Conservation (phyloP, 106 monocot species). For the Allium cepa region DNA sequence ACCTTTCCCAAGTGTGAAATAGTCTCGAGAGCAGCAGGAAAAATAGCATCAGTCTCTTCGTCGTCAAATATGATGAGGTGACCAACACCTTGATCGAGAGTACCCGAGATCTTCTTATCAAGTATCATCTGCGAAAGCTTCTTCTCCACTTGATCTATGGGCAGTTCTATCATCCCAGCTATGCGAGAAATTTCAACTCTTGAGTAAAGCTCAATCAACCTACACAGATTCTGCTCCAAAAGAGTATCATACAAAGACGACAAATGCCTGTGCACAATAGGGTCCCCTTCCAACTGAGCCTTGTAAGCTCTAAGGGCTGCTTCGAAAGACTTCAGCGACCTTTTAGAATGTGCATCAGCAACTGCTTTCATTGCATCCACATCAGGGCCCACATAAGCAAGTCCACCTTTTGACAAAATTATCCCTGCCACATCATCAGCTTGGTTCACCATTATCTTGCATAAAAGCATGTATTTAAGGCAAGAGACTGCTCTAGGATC, state of each 20-base stretch:
- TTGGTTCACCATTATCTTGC: constrained; percentile 98
- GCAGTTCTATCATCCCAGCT: constrained; percentile 78
- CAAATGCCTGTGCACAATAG: constrained; percentile 89
- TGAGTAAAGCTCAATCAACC: constrained; percentile 84
- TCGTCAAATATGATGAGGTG: constrained; percentile 87
- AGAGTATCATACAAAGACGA: constrained; percentile 89
- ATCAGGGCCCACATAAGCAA: constrained; percentile 77
- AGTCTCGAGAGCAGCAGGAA: constrained; percentile 73
- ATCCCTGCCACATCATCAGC: constrained; percentile 91
- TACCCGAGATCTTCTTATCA: constrained; percentile 96
- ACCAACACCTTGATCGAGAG: constrained; percentile 81
- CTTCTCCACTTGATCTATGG: constrained; percentile 73
- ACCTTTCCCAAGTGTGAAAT: constrained; percentile 87
- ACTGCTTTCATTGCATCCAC: constrained; percentile 97
- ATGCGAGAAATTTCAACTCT: constrained; percentile 78
- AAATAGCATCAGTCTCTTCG: constrained; percentile 60
- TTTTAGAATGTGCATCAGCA: constrained; percentile 77
- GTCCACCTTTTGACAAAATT: constrained; percentile 91
- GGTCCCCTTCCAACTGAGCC: constrained; percentile 88
- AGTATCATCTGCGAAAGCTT: constrained; percentile 94
- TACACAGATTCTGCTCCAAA: constrained; percentile 90
- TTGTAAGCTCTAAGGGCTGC: constrained; percentile 64
- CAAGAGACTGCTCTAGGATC: constrained; percentile 80
- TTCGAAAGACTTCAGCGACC: constrained; percentile 80
- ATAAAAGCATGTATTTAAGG: constrained; percentile 96